Percentiles rank a stretch among this genome's conserved stretches.
phyloP scores from a whole-genome alignment of 2,329 filamentous ascomycete genomes.

The Colletotrichum eleusines region DNA sequence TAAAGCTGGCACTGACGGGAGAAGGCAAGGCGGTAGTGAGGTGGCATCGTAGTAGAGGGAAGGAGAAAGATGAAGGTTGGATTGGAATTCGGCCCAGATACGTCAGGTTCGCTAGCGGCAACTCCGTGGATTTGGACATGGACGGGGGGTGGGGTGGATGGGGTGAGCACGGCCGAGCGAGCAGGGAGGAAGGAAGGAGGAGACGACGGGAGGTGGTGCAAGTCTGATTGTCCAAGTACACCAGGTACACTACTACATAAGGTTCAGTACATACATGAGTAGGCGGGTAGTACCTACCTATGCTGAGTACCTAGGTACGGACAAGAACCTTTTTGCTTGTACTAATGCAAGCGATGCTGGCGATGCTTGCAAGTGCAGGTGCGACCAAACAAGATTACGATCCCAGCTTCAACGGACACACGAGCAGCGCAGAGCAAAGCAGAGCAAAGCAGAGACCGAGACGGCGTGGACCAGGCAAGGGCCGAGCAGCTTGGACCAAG shows the following conservation, averaged over 20 bases:
- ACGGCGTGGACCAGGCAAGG: conserved; percentile 1
- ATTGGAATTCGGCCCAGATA: conserved; percentile 36
- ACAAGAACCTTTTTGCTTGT: background rate
- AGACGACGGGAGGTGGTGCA: background rate
- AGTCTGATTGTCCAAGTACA: conserved; percentile 5
- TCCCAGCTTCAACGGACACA: conserved; percentile 11
- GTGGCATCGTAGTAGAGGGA: conserved; percentile 10
- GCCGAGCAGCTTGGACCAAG: conserved; percentile 7
- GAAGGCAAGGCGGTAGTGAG: conserved; percentile 33
- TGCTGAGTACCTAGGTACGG: background rate
- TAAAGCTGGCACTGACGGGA: conserved; percentile 16
- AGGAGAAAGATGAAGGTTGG: conserved; percentile 32
- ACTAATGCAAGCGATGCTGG: background rate
- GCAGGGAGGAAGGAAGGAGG: background rate
- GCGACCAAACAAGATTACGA: conserved; percentile 16
- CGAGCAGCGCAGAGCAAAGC: background rate
- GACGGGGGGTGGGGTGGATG: background rate
- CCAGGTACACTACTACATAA: background rate
- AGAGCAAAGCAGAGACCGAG: background rate
- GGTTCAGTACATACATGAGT: too few species aligned
- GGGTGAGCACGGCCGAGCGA: background rate
- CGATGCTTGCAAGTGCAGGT: conserved; percentile 14
- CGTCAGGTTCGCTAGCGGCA: conserved; percentile 13
- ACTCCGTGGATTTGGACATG: background rate
- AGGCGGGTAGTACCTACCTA: too few species aligned